phyloP scores from a whole-genome alignment of 129 eudicot species.

The Logfia minima region DNA sequence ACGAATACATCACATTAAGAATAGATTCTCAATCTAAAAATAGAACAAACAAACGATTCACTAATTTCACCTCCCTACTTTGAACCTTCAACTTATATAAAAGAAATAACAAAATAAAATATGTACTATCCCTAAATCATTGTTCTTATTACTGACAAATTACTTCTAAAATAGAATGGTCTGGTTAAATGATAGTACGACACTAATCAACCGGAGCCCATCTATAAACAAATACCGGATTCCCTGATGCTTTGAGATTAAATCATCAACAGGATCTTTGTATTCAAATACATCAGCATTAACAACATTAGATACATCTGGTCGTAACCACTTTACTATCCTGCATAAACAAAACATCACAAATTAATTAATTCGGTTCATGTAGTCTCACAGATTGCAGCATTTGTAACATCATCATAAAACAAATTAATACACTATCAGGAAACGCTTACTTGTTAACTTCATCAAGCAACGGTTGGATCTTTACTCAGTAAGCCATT shows the following conservation, averaged over 20 bases:
- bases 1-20: neutral
- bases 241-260: conserved; percentile 82
- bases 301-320: conserved; percentile 67
- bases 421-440: no score
- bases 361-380: neutral
- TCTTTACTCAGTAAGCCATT: conserved; percentile 22
- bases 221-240: conserved; percentile 84
- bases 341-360: conserved; percentile 32
- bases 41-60: neutral
- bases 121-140: neutral
- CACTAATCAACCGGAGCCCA: conserved; percentile 75
- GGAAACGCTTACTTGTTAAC: conserved; percentile 51
- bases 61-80: neutral
- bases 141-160: neutral
- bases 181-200: neutral
- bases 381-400: neutral
- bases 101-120: neutral
- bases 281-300: conserved; percentile 83
- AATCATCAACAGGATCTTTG: conserved; percentile 95
- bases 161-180: neutral
- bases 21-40: neutral
- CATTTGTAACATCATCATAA: neutral
- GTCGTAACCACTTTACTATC: conserved; percentile 53
- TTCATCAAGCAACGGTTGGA: conserved; percentile 58
- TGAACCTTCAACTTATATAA: neutral